phyloP scores from a whole-genome alignment of 2,329 filamentous ascomycete genomes.

The Penicillium expansum region DNA sequence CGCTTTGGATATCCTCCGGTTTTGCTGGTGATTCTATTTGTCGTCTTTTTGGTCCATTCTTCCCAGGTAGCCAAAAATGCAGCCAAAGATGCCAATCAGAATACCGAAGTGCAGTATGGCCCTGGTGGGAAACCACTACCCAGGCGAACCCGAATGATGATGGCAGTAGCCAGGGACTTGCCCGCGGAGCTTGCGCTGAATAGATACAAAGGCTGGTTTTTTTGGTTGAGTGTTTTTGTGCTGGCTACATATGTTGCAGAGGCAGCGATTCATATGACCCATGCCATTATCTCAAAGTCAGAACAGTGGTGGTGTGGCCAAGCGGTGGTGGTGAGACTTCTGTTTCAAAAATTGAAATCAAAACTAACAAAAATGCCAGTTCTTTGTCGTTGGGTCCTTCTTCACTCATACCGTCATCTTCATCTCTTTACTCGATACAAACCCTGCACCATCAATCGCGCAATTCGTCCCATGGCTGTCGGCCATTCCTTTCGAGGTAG shows the following conservation, averaged over 20 bases:
- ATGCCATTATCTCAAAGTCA: slow-evolving; percentile 64
- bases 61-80: neutral
- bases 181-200: neutral
- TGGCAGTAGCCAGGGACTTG: neutral
- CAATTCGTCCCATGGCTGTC: slow-evolving; percentile 78
- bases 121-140: slow-evolving; percentile 1
- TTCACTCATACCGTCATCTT: slow-evolving; percentile 85
- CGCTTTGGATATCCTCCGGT: neutral
- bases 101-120: neutral
- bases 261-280: slow-evolving; percentile 67
- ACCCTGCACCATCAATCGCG: slow-evolving; percentile 72
- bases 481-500: slow-evolving; percentile 68
- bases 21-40: neutral
- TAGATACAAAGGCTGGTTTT: slow-evolving; percentile 64
- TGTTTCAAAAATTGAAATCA: neutral
- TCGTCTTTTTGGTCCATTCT: neutral
- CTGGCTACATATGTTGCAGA: slow-evolving; percentile 74
- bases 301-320: slow-evolving; percentile 80
- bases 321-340: slow-evolving; percentile 64
- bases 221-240: slow-evolving; percentile 68
- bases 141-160: neutral
- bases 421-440: slow-evolving; percentile 81
- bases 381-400: slow-evolving; percentile 78
- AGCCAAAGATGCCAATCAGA: neutral
- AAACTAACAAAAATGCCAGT: slow-evolving; percentile 50